Percentiles rank a stretch among this genome's conserved stretches.
Conservation (phyloP, 2,329 filamentous ascomycete genomes). For the Claviceps sorghi region DNA sequence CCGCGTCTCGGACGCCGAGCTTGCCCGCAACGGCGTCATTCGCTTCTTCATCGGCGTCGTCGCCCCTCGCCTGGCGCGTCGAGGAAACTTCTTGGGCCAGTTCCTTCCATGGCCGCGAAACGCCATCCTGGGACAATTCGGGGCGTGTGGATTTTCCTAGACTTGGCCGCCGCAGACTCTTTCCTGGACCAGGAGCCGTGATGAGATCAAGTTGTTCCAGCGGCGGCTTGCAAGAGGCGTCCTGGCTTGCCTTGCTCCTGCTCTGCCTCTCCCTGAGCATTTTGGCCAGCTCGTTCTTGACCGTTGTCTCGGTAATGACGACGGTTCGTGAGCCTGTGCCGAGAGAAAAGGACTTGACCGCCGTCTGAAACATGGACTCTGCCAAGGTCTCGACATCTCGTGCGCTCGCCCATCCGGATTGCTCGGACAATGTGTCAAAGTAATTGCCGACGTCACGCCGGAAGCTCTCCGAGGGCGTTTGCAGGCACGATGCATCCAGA, state of each 20-base stretch:
- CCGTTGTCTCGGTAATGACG: neutral
- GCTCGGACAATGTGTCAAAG: conserved; percentile 24
- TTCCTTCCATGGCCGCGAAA: no score
- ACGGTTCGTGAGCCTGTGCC: neutral
- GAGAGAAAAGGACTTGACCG: conserved; percentile 5
- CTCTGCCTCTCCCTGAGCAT: neutral
- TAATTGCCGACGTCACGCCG: conserved; percentile 5
- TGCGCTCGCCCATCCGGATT: conserved; percentile 44
- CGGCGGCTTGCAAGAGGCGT: neutral
- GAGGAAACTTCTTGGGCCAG: no score
- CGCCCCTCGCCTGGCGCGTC: conserved; percentile 2
- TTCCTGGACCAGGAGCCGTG: neutral
- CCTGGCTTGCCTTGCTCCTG: neutral
- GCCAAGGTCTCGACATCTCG: conserved; percentile 44
- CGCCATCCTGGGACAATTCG: no score
- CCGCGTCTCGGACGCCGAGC: conserved; percentile 30
- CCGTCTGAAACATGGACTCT: conserved; percentile 30
- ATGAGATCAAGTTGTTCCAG: neutral
- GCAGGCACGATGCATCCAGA: conserved; percentile 14
- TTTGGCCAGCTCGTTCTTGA: neutral
- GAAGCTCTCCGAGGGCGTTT: conserved; percentile 8
- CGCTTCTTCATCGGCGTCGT: conserved; percentile 1
- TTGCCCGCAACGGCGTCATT: neutral
- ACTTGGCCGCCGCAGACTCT: neutral
- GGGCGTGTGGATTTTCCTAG: no score